phyloP scores from a whole-genome alignment of 345 rosid genomes.

The Ailanthus altissimus region DNA sequence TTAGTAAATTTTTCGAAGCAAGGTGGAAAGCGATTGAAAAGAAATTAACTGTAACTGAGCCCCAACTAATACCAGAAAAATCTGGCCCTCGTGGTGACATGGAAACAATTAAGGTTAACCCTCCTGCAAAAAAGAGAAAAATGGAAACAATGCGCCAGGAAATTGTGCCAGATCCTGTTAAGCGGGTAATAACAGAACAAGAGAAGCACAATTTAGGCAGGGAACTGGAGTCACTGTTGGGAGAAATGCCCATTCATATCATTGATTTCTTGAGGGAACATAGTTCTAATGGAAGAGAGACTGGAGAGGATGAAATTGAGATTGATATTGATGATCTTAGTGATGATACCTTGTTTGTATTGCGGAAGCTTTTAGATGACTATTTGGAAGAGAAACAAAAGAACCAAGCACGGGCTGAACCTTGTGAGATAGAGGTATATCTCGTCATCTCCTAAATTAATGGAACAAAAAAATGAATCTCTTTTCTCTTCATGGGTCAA shows the following conservation, averaged over 20 bases:
- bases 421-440: slow-evolving; percentile 85
- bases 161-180: slow-evolving; percentile 46
- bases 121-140: slow-evolving; percentile 72
- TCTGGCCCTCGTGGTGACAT: slow-evolving; percentile 34
- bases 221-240: slow-evolving; percentile 59
- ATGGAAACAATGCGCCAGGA: slow-evolving; percentile 40
- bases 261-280: slow-evolving; percentile 79
- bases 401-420: slow-evolving; percentile 55
- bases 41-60: slow-evolving; percentile 43
- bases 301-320: slow-evolving; percentile 88
- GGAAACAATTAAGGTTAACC: slow-evolving; percentile 40
- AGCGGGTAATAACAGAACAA: slow-evolving; percentile 57
- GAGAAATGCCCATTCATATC: slow-evolving; percentile 73
- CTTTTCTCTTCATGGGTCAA: neutral
- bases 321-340: slow-evolving; percentile 91
- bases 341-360: slow-evolving; percentile 67
- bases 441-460: slow-evolving; percentile 27
- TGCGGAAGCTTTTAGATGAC: slow-evolving; percentile 72
- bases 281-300: slow-evolving; percentile 62
- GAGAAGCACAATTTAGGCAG: slow-evolving; percentile 64
- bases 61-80: slow-evolving; percentile 38
- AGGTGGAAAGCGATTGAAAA: slow-evolving; percentile 88
- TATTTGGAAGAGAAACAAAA: slow-evolving; percentile 63
- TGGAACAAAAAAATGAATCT: slow-evolving; percentile 16
- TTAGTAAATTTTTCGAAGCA: slow-evolving; percentile 67